Base-by-base conservation (phyloP, 192 early-diverging fungal species). In the Coemansia sp. region DNA sequence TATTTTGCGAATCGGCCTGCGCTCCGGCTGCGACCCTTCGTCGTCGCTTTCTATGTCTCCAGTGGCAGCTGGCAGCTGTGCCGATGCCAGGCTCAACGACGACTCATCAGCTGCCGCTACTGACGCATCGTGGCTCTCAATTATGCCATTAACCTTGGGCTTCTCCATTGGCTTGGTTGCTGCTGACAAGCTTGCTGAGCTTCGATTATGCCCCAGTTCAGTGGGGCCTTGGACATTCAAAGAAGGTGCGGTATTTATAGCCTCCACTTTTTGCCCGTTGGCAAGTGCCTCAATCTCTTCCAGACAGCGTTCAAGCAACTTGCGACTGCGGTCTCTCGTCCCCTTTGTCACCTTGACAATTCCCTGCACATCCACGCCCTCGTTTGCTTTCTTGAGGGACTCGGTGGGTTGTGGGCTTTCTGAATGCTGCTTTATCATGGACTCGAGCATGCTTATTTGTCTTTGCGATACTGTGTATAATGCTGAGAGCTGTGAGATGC, bases 261-360 rank as follows among this genome's bases (percentile, higher is more conserved):
- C 33, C 10, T 53, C 39, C 30, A 16, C 43, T 6, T 23, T 41
- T 18, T 65, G 33, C 43, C 46, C 38, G 36, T 14, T 37, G 11
- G 42, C 43, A 26, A 76, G 48, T 0, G 61, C 47, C 4, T 77
- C 73, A 9, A 77, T 70, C 42, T 77, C 68, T 7, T 57, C 50
- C 38, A 70, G 2, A 8, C 73, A 77, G 6, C 62, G 63, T 6
- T 31, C 35, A 9, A 77, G 42, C 50, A 77, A 50, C 63, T 41
- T 38, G 6, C 52, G 56, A 39, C 68, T 70, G 5, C 55, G 21
- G 36, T 67, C 59, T 0, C 68, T 43, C 2, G 59, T 65, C 0
- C 15, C 57, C 4, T 18, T 20, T 7, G 73, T 65, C 11, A 28
- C 59, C 1, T 26, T 33, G 0, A 70, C 73, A 9, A 77, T 19